Evolutionary conservation across 306 rosid genomes (phyloP).

Genomic region (Luffa aegyptiaca): DNA sequence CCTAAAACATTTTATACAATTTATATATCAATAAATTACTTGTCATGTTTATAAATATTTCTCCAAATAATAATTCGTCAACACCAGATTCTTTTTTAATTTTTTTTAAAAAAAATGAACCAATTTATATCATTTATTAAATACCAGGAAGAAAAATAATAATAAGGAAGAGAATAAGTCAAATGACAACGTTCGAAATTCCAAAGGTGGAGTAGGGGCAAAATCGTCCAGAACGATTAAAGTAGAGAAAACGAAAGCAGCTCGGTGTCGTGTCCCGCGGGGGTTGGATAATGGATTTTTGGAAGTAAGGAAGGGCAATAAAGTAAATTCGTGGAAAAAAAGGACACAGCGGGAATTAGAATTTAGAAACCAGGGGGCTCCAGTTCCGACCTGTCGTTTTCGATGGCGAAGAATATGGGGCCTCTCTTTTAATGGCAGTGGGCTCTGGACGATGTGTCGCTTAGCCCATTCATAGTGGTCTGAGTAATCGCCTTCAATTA

Average conservation of each 20-base stretch:
- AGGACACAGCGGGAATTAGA: background rate
- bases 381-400: conserved; percentile 12
- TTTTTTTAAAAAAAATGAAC: too few relatives aligned
- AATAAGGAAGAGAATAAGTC: background rate
- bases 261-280: background rate
- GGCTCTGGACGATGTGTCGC: conserved; percentile 8
- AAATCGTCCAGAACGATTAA: background rate
- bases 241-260: background rate
- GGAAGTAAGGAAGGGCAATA: background rate
- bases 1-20: background rate
- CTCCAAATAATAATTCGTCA: background rate
- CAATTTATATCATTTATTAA: background rate
- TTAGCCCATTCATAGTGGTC: conserved; percentile 4
- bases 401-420: background rate
- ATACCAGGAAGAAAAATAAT: background rate
- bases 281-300: background rate
- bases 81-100: background rate
- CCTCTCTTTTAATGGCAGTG: conserved; percentile 10
- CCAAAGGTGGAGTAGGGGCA: background rate
- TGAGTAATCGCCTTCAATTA: conserved; percentile 7
- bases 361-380: background rate
- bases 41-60: background rate
- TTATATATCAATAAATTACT: background rate
- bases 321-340: rapidly evolving
- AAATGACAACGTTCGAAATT: background rate